Evolutionary conservation across 306 rosid species (phyloP), one percentile per base, ranked within the genome.

Genomic region (Adenanthera pavonina): DNA sequence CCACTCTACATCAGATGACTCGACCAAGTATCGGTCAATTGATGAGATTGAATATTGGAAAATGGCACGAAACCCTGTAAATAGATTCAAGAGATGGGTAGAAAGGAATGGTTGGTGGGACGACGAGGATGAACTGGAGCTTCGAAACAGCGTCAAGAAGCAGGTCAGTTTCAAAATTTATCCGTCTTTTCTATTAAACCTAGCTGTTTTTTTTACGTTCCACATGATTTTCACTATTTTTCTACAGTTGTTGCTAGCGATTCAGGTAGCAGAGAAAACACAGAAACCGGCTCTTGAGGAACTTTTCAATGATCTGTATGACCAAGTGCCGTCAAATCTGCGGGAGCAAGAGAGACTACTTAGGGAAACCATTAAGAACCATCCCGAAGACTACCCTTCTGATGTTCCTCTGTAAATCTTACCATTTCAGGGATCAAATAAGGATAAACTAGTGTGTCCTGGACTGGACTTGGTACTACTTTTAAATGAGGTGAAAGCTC

Each of bases 1-100:
- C 79, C 94, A 92, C 84, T 92, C 97, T 11, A 92, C 94, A 30
- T 90, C 97, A 4, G 94, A 92, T 59, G 94, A 92, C 83, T 92
- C 97, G 40, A 86, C 91, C 9, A 92, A 92, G 91, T 92, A 90
- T 74, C 52, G 94, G 14, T 56, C 88, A 8, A 34, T 13, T n/a
- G 84, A 86, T 73, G 97, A 92, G 83, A 92, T 90, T 36, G 87
- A 90, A 60, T 70, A 85, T 20, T 92, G 97, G 97, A 92, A 90
- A 81, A 85, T 25, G 79, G 74, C 36, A 80, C 75, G 92, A 74
- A 88, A 79, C 68, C 92, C 97, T 53, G 90, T 92, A 33, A 87
- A 82, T 81, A 87, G 91, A 77, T 92, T 89, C 77, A 86, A 87
- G 30, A 92, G 75, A 77, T 92, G 94, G 94, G 59, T 89, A 1